These are phyloP conservation scores for Fusarium devonianum DNA, from an alignment of 2,329 filamentous ascomycete genomes.

Conservation along the genomic window DNA sequence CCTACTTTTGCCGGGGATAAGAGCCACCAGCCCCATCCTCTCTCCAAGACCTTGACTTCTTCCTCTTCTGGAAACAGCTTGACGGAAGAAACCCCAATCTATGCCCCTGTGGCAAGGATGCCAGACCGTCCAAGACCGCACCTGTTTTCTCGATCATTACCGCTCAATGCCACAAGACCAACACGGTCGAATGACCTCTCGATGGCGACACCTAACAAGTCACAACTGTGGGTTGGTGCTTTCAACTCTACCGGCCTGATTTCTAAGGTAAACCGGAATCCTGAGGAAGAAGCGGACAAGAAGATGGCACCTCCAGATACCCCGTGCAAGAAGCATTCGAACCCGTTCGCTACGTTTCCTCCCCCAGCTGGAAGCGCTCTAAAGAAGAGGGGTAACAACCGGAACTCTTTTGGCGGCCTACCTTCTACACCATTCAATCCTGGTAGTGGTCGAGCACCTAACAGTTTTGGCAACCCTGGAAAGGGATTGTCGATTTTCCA, in stretches of 20 bases:
- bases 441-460: constrained; percentile 56
- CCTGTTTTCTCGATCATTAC: constrained; percentile 50
- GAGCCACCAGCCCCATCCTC: constrained; percentile 73
- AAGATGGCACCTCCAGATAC: constrained; percentile 87
- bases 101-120: constrained; percentile 42
- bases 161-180: constrained; percentile 50
- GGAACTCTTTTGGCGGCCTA: constrained; percentile 74
- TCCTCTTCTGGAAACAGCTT: constrained; percentile 85
- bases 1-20: constrained; percentile 49
- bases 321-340: constrained; percentile 86
- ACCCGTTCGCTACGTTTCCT: constrained; percentile 72
- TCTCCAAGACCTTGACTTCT: constrained; percentile 86
- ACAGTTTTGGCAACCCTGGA: constrained; percentile 62
- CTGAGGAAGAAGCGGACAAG: constrained; percentile 69
- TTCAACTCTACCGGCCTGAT: constrained; percentile 95
- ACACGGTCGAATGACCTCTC: constrained; percentile 44
- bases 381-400: constrained; percentile 67
- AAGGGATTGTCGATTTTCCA: constrained; percentile 72
- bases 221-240: constrained; percentile 73
- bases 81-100: constrained; percentile 67
- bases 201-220: constrained; percentile 56
- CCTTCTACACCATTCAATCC: constrained; percentile 84
- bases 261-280: constrained; percentile 89
- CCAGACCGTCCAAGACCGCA: constrained; percentile 43
- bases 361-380: constrained; percentile 65